Evolutionary conservation across 163 green algal species (phyloP), one percentile per base, ranked within the genome.

Genomic region (Trebouxiophyceae sp.): DNA sequence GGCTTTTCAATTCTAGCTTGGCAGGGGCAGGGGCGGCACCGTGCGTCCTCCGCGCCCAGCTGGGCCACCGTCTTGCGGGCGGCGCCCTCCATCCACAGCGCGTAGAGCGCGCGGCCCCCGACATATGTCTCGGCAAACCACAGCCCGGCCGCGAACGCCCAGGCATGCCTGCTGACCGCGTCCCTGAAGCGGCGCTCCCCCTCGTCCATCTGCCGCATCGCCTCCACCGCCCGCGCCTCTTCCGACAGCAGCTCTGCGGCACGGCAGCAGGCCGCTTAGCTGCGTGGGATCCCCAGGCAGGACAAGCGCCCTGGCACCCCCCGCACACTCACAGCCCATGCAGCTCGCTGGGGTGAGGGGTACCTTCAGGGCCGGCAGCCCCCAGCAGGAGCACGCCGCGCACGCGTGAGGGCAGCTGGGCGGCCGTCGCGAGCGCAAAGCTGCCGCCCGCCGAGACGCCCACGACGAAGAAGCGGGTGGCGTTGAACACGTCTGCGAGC

Each of bases 391-490:
- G 57, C 5, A 69, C 26, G 2, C 61, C 68, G 3, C 56, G 30
- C 2, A 74, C 61, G 33, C 68, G 62, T 1, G 33, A 31, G 5
- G 57, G 45, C 22, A 63, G 28, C 29, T 58, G 39, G 30, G 19
- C 19, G 1, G 45, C 56, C 20, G 56, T 33, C 28, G 68, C 61
- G 33, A 47, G 62, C 7, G 31, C 46, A 45, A 66, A 74, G 8
- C 61, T 61, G 32, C 68, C 68, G 2, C 68, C 68, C 1, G 61
- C 68, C 4, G 61, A 69, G 2, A 66, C 55, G n/a, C 61, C 68
- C 7, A 66, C 46, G 30, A 74, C 23, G 50, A 66, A 63, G 44
- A 74, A 74, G 8, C 44, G 39, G 12, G 12, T 50, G 12, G 19
- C 39, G 12, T 16, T 16, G 12, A 50, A 16, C 39, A n/a, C 12